Base-by-base conservation (phyloP, 129 eudicot species). In the Helianthus tuberosus region DNA sequence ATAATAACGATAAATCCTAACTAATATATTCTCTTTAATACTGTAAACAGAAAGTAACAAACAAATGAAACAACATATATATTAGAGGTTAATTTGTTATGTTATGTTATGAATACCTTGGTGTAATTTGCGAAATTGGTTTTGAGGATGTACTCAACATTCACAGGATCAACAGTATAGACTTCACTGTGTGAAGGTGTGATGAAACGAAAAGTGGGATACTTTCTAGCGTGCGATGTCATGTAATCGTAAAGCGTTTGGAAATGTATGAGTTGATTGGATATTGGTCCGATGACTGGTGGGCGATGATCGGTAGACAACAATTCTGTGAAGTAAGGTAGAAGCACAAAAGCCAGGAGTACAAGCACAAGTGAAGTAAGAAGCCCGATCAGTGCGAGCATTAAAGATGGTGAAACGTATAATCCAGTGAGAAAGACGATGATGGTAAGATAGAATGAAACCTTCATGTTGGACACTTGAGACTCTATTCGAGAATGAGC, bases 101-200 rank as follows among this genome's bases (percentile, higher is more conserved):
- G 9, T 41, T 41, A 69, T 5, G 3, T 6, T 3, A 35, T 36
- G 9, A 23, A 43, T 72, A 82, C 89, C 86, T 86, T 89, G 36
- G 61, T 77, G 63, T 89, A 89, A 29, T 85, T 89, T 39, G 64
- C 35, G 50, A 89, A 89, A 44, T 87, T 89, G 64, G 92, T 80
- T 66, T 83, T 89, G 4, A 89, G 90, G 13, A 89, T 81, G 72
- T 87, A 75, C 36, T 89, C 90, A 4, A 85, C 78, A 60, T 66
- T 85, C 23, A 46, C 73, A 46, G 89, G 88, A 71, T 87, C 92
- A 41, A 80, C 79, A 5, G 88, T 89, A 66, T 86, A 84, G 11
- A 81, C 54, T 66, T 84, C 86, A 76, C 89, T 86, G n/a, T 79
- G 86, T 4, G 81, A 57, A 36, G 84, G 83, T 25, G 87, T 79